Percentiles rank a stretch among this genome's conserved stretches.
Conservation (phyloP, 164 flowering plant genomes). For the Stephania yunnanensis region DNA sequence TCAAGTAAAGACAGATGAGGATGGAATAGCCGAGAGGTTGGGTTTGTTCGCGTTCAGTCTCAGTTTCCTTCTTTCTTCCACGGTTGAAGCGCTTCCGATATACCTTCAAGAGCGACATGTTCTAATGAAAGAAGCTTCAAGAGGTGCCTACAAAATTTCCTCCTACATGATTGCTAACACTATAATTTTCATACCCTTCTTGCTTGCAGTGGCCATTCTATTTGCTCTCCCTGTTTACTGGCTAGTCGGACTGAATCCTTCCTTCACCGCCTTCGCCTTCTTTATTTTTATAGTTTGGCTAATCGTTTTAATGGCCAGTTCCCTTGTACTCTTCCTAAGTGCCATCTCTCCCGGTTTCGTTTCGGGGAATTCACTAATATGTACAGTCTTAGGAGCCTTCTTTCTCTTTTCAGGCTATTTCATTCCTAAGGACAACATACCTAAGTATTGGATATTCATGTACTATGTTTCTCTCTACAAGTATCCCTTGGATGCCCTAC, state of each 20-base stretch:
- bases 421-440: conserved; percentile 83
- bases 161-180: conserved; percentile 94
- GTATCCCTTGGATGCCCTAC: conserved; percentile 72
- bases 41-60: conserved; percentile 92
- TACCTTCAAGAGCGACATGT: conserved; percentile 83
- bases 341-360: conserved; percentile 84
- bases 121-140: conserved; percentile 80
- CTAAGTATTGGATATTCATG: conserved; percentile 92
- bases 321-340: conserved; percentile 78
- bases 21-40: conserved; percentile 64
- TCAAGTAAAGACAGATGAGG: conserved; percentile 51
- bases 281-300: conserved; percentile 77
- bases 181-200: conserved; percentile 68
- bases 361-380: conserved; percentile 79
- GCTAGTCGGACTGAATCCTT: conserved; percentile 86
- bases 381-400: conserved; percentile 78
- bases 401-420: conserved; percentile 97
- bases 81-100: conserved; percentile 90
- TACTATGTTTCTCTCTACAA: conserved; percentile 77
- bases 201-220: conserved; percentile 61
- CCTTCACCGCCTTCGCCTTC: conserved; percentile 54
- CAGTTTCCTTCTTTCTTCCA: conserved; percentile 86
- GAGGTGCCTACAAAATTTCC: conserved; percentile 71
- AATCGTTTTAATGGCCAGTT: conserved; percentile 85
- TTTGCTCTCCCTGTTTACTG: conserved; percentile 78